Percentiles rank a stretch among this genome's conserved stretches.
Evolutionary conservation across 306 rosid genomes (phyloP).

Genomic region (Corylus heterophylla): DNA sequence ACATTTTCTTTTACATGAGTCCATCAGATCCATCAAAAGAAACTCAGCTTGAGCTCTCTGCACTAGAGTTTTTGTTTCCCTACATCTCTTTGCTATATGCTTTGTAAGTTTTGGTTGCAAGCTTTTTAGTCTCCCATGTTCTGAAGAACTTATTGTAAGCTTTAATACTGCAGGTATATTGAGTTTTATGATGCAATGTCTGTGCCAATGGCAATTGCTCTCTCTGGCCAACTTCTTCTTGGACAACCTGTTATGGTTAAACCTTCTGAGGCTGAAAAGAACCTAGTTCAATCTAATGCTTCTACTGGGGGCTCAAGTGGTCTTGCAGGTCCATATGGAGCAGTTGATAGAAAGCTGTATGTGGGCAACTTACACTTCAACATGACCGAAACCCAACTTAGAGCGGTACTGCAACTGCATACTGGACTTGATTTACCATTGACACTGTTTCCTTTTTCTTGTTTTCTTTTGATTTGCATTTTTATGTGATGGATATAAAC

Average conservation of each 20-base stretch:
- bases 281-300: constrained; percentile 89
- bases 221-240: constrained; percentile 89
- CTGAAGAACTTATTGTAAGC: constrained; percentile 53
- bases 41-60: constrained; percentile 91
- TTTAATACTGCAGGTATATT: constrained; percentile 84
- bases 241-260: constrained; percentile 99
- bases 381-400: constrained; percentile 92
- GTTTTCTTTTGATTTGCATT: neutral
- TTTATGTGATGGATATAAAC: neutral
- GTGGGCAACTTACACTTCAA: constrained; percentile 98
- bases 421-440: constrained; percentile 5
- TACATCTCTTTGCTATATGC: constrained; percentile 78
- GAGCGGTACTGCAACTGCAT: constrained; percentile 63
- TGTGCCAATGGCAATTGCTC: constrained; percentile 99
- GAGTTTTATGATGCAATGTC: constrained; percentile 98
- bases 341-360: constrained; percentile 89
- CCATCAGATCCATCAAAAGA: constrained; percentile 80
- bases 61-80: constrained; percentile 79
- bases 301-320: constrained; percentile 65
- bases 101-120: constrained; percentile 69
- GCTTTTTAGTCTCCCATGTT: constrained; percentile 28
- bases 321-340: constrained; percentile 81
- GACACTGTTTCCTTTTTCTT: neutral
- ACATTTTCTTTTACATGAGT: constrained; percentile 68
- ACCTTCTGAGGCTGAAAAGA: constrained; percentile 99